phyloP scores from a whole-genome alignment of 108 stramenopile genomes.

The Cyclotella sp. region DNA sequence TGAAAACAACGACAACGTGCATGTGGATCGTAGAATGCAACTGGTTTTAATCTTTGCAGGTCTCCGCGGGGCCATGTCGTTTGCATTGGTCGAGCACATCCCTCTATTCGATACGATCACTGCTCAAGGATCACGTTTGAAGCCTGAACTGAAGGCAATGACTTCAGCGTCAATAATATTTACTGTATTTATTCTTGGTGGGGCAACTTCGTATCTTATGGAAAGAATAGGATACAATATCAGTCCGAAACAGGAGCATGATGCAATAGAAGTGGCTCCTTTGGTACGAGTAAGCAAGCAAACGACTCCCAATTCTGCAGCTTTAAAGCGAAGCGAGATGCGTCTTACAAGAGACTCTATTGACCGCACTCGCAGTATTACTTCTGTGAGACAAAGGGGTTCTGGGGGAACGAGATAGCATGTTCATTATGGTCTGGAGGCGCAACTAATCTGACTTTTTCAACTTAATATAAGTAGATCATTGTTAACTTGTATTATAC shows the following conservation, averaged over 20 bases:
- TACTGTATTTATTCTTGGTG: constrained; percentile 86
- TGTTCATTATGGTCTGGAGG: not conserved
- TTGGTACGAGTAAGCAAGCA: constrained; percentile 26
- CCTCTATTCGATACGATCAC: constrained; percentile 82
- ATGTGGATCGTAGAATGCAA: constrained; percentile 84
- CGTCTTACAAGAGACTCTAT: not conserved
- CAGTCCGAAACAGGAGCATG: constrained; percentile 32
- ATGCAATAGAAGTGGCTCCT: constrained; percentile 44
- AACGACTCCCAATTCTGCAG: constrained; percentile 18
- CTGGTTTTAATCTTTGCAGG: constrained; percentile 87
- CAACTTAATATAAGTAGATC: not conserved
- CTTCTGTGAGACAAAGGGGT: constrained; percentile 20
- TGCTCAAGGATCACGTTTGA: constrained; percentile 79
- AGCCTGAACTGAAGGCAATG: constrained; percentile 90
- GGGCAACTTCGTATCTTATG: constrained; percentile 81
- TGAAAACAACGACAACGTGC: constrained; percentile 57
- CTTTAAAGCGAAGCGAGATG: not conserved
- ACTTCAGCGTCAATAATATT: constrained; percentile 90
- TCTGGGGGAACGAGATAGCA: not conserved
- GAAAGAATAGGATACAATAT: constrained; percentile 63
- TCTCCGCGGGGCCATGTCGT: constrained; percentile 89
- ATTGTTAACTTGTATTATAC: no score
- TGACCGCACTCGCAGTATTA: constrained; percentile 3
- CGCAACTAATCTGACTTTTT: not conserved
- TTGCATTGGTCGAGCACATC: constrained; percentile 91